These are phyloP conservation scores for Candida patagonica DNA, from an alignment of 805 yeast genomes.

Conservation along the genomic window DNA sequence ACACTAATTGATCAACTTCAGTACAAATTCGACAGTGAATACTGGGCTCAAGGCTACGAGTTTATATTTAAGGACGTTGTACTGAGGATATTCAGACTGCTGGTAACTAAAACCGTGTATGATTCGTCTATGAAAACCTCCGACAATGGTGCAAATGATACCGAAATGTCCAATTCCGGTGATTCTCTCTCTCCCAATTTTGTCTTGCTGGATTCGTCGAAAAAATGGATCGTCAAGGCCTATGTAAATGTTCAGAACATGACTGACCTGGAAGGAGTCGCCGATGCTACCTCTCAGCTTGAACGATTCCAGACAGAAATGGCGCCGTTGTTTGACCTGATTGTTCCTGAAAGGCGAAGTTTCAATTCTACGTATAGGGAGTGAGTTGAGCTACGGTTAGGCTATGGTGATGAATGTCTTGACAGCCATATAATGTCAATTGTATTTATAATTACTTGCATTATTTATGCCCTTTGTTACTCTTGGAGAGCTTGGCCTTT, in stretches of 20 bases:
- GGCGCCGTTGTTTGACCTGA: slow-evolving; percentile 56
- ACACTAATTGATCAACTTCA: slow-evolving; percentile 54
- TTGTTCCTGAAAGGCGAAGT: slow-evolving; percentile 64
- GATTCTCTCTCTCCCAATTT: slow-evolving; percentile 2
- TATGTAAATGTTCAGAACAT: slow-evolving; percentile 61
- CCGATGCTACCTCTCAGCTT: slow-evolving; percentile 55
- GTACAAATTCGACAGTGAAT: slow-evolving; percentile 53
- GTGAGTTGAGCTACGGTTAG: neutral
- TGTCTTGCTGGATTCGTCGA: slow-evolving; percentile 22
- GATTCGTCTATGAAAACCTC: neutral
- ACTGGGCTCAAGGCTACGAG: slow-evolving; percentile 51
- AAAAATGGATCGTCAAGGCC: slow-evolving; percentile 39
- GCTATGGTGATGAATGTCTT: neutral
- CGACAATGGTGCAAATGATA: slow-evolving; percentile 5
- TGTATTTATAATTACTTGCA: neutral
- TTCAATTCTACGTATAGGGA: slow-evolving; percentile 66
- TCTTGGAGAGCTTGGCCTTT: slow-evolving; percentile 10
- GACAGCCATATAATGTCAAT: neutral
- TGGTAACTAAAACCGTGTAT: neutral
- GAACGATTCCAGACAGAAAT: slow-evolving; percentile 55
- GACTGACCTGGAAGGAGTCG: slow-evolving; percentile 66
- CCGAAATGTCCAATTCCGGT: neutral
- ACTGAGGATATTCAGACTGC: slow-evolving; percentile 42
- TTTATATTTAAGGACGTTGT: slow-evolving; percentile 53
- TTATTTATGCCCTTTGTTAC: neutral